These are phyloP conservation scores for Elsinoe fawcettii DNA, from an alignment of 2,329 filamentous ascomycete genomes.

Conservation along the genomic window DNA sequence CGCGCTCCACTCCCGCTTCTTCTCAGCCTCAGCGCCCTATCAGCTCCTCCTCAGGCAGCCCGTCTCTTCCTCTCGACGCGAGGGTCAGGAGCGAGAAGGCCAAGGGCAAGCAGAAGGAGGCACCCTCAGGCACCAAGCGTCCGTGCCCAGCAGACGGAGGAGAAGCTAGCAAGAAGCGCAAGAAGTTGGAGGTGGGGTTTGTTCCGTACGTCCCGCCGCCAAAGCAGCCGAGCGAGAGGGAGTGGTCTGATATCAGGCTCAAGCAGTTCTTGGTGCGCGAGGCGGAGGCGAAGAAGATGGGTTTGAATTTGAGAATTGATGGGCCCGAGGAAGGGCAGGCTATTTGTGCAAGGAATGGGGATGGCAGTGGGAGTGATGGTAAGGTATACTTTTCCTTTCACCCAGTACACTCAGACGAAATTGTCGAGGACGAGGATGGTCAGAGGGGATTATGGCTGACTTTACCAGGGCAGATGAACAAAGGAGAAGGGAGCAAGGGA, in stretches of 20 bases:
- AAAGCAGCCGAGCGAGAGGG: not conserved
- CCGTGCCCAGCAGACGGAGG: not conserved
- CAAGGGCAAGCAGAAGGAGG: not conserved
- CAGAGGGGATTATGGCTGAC: not conserved
- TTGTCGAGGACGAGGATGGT: not conserved
- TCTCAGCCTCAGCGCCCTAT: not conserved
- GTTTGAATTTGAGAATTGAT: not conserved
- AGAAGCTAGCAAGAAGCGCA: not conserved
- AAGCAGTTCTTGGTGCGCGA: conserved; percentile 3
- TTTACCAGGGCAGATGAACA: not conserved
- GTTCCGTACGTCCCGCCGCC: not conserved
- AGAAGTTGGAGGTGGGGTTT: not conserved
- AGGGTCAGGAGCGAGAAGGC: too few relatives aligned
- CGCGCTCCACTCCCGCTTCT: not conserved
- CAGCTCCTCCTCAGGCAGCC: not conserved
- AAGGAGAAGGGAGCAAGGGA: not conserved
- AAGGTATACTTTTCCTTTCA: not conserved
- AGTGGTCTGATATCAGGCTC: conserved; percentile 9
- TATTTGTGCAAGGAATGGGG: not conserved
- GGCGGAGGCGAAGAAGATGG: not conserved
- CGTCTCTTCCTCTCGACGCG: not conserved
- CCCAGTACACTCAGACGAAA: not conserved
- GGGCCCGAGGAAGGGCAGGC: not conserved
- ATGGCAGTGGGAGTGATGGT: not conserved
- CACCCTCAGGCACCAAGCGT: not conserved